Conservation (phyloP, 2,329 filamentous ascomycete species). For the Rhexocercosporidium sp. region DNA sequence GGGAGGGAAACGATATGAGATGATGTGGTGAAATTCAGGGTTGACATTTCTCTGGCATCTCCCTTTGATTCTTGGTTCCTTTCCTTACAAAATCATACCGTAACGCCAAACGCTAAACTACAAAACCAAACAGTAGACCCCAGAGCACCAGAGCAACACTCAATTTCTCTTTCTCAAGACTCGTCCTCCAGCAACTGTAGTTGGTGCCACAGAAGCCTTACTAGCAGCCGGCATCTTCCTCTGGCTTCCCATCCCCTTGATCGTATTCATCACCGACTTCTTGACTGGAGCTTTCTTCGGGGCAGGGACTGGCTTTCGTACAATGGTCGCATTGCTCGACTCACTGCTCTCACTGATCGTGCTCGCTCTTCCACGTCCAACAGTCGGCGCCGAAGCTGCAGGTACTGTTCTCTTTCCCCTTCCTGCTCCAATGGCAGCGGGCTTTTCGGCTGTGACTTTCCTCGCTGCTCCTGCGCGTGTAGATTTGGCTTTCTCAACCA, state of each 20-base stretch:
- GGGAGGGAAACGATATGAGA: not conserved
- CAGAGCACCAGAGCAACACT: not conserved
- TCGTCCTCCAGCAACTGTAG: conserved; percentile 31
- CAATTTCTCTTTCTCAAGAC: conserved; percentile 42
- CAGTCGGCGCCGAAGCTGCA: conserved; percentile 47
- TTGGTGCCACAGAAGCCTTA: conserved; percentile 31
- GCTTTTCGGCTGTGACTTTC: conserved; percentile 36
- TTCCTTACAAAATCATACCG: not conserved
- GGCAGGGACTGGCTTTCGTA: conserved; percentile 57
- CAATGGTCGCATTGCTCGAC: conserved; percentile 64
- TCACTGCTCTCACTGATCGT: conserved; percentile 67
- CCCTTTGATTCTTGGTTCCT: not conserved
- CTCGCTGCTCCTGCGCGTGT: conserved; percentile 54
- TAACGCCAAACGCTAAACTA: conserved; percentile 23
- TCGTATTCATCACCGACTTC: conserved; percentile 59
- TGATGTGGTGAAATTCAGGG: not conserved
- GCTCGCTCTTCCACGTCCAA: conserved; percentile 61
- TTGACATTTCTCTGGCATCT: not conserved
- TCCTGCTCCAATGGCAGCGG: conserved; percentile 26
- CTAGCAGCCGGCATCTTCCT: conserved; percentile 56
- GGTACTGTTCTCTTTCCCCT: conserved; percentile 40
- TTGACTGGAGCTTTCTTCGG: conserved; percentile 50
- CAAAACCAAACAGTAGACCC: conserved; percentile 3
- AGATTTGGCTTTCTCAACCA: conserved; percentile 66
- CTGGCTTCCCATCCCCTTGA: conserved; percentile 58